phyloP scores from a whole-genome alignment of 2,329 filamentous ascomycete genomes.

The Thielaviopsis populi region DNA sequence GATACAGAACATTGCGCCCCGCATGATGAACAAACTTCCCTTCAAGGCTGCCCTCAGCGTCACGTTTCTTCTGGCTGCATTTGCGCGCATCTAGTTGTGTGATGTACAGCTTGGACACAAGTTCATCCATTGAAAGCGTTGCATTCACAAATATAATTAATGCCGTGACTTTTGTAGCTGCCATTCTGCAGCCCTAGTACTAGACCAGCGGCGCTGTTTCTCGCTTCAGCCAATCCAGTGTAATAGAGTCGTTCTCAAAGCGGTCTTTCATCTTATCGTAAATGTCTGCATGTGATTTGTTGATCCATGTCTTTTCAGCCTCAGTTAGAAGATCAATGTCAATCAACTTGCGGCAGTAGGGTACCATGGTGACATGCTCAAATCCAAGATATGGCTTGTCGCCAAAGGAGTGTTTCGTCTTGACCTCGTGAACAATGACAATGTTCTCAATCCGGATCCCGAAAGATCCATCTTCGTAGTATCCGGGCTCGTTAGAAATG shows the following conservation, averaged over 20 bases:
- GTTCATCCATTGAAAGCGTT: neutral
- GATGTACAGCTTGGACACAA: neutral
- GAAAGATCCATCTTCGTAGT: conserved; percentile 90
- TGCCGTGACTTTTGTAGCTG: too few relatives aligned
- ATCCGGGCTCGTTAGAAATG: conserved; percentile 89
- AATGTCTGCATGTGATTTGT: conserved; percentile 70
- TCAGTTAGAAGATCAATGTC: conserved; percentile 56
- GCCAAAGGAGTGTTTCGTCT: conserved; percentile 76
- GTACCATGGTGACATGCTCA: conserved; percentile 94
- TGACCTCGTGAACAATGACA: conserved; percentile 74
- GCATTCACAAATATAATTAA: conserved; percentile 1
- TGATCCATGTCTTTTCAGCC: conserved; percentile 71
- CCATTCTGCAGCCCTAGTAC: neutral
- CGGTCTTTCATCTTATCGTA: conserved; percentile 64
- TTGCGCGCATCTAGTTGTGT: conserved; percentile 30
- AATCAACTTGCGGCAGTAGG: conserved; percentile 80
- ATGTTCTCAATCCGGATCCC: conserved; percentile 96
- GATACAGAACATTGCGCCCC: conserved; percentile 7
- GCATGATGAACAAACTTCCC: conserved; percentile 32
- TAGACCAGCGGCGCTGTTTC: conserved; percentile 43
- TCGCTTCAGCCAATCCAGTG: conserved; percentile 66
- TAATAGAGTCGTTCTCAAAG: conserved; percentile 58
- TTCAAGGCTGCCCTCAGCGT: conserved; percentile 57
- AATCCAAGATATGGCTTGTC: conserved; percentile 92
- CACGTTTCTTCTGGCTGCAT: conserved; percentile 52